phyloP scores from a whole-genome alignment of 2,329 filamentous ascomycete species.

The Pseudogymnoascus sp. region DNA sequence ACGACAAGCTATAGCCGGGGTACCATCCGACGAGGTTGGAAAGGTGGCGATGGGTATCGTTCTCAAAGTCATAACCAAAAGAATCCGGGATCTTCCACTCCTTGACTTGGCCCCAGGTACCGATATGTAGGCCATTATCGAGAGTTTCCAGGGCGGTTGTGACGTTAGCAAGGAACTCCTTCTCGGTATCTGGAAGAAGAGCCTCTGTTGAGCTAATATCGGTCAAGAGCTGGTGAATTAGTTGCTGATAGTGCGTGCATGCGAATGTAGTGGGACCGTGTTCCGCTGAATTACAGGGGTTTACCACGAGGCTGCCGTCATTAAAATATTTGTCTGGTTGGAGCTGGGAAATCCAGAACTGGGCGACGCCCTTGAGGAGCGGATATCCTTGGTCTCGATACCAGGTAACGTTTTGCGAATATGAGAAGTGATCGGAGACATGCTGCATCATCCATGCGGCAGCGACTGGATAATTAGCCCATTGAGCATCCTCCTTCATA shows the following conservation, averaged over 20 bases:
- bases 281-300: slow-evolving; percentile 54
- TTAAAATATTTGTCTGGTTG: slow-evolving; percentile 44
- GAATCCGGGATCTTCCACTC: slow-evolving; percentile 43
- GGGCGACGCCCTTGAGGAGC: slow-evolving; percentile 45
- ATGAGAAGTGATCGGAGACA: slow-evolving; percentile 52
- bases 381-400: slow-evolving; percentile 44
- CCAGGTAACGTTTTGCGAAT: slow-evolving; percentile 44
- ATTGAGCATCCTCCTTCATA: slow-evolving; percentile 40
- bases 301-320: slow-evolving; percentile 48
- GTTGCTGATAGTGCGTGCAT: slow-evolving; percentile 49
- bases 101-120: slow-evolving; percentile 39
- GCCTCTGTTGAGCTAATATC: slow-evolving; percentile 7
- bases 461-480: slow-evolving; percentile 39
- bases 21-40: slow-evolving; percentile 52
- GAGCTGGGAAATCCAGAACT: slow-evolving; percentile 51
- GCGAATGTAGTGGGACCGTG: slow-evolving; percentile 49
- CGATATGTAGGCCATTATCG: slow-evolving; percentile 46
- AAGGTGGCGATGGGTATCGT: slow-evolving; percentile 47
- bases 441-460: slow-evolving; percentile 57
- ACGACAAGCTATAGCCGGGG: slow-evolving; percentile 46
- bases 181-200: slow-evolving; percentile 24
- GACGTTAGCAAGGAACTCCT: slow-evolving; percentile 33
- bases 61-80: slow-evolving; percentile 33
- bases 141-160: slow-evolving; percentile 39
- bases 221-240: slow-evolving; percentile 34